These are phyloP conservation scores for Aurifilum marmelostoma DNA, from an alignment of 2,329 filamentous ascomycete species.

Conservation along the genomic window DNA sequence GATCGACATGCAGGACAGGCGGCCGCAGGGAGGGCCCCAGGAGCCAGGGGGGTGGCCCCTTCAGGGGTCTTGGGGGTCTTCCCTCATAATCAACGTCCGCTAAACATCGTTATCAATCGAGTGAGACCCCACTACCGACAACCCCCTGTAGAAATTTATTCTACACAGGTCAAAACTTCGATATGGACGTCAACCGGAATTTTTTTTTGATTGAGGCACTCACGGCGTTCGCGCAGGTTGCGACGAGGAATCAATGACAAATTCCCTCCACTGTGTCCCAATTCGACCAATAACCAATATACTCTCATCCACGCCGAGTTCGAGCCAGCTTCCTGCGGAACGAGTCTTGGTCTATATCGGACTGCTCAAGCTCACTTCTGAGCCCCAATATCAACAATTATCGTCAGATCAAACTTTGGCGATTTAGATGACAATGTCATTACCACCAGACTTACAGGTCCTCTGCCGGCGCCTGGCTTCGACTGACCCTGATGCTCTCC, in stretches of 20 bases:
- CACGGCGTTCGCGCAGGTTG: background rate
- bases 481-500: constrained; percentile 72
- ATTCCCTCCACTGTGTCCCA: background rate
- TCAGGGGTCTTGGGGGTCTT: constrained; percentile 4
- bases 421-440: constrained; percentile 39
- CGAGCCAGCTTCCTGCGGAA: background rate
- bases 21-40: background rate
- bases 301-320: background rate
- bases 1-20: constrained; percentile 1
- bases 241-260: background rate
- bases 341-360: background rate
- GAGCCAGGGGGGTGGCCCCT: background rate
- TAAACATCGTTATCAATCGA: background rate
- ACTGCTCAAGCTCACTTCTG: background rate
- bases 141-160: constrained; percentile 24
- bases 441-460: constrained; percentile 63
- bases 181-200: background rate
- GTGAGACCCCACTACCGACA: background rate
- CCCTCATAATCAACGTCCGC: background rate
- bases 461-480: constrained; percentile 73
- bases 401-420: no score
- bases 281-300: background rate
- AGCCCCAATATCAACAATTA: background rate
- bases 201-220: constrained; percentile 9
- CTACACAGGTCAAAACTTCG: constrained; percentile 6